phyloP scores from a whole-genome alignment of 2,329 filamentous ascomycete species.

The Cladosporium sp. region DNA sequence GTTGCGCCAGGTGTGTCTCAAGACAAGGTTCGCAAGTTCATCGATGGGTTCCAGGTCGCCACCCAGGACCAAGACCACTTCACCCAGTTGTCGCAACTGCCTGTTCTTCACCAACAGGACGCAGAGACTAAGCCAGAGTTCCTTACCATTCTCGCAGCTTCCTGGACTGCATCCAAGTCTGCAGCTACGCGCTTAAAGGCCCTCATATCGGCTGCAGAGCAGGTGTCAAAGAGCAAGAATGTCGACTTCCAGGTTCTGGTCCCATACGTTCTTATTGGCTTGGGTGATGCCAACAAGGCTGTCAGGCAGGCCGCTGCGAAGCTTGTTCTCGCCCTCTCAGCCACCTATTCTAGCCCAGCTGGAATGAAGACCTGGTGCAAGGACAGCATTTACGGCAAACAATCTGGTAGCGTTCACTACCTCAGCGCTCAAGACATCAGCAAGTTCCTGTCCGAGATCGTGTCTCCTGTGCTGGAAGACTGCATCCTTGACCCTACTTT shows the following conservation, averaged over 20 bases:
- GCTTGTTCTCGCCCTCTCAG: neutral
- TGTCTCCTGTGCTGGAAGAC: conserved; percentile 81
- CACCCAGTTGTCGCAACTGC: conserved; percentile 18
- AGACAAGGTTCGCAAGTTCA: neutral
- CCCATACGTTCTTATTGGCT: conserved; percentile 74
- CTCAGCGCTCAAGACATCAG: conserved; percentile 59
- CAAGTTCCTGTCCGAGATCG: conserved; percentile 63
- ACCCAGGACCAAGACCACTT: conserved; percentile 25
- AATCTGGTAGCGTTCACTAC: conserved; percentile 48
- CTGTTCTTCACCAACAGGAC: conserved; percentile 20
- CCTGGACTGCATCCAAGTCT: conserved; percentile 24
- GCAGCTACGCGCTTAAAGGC: neutral
- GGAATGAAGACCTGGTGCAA: conserved; percentile 53
- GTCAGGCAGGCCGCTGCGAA: conserved; percentile 42
- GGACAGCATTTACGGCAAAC: conserved; percentile 62
- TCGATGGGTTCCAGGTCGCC: conserved; percentile 14
- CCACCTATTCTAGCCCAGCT: conserved; percentile 25
- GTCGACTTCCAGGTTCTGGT: conserved; percentile 71
- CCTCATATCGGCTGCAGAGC: neutral
- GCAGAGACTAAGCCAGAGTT: conserved; percentile 20
- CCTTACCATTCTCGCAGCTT: conserved; percentile 25
- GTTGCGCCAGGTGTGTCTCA: neutral
- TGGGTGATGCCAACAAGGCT: conserved; percentile 56
- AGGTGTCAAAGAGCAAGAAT: neutral
- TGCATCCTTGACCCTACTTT: conserved; percentile 77